Evolutionary conservation across 2,329 filamentous ascomycete genomes (phyloP), one percentile per base, ranked within the genome.

Genomic region (Monilinia vaccinii-corymbosi): DNA sequence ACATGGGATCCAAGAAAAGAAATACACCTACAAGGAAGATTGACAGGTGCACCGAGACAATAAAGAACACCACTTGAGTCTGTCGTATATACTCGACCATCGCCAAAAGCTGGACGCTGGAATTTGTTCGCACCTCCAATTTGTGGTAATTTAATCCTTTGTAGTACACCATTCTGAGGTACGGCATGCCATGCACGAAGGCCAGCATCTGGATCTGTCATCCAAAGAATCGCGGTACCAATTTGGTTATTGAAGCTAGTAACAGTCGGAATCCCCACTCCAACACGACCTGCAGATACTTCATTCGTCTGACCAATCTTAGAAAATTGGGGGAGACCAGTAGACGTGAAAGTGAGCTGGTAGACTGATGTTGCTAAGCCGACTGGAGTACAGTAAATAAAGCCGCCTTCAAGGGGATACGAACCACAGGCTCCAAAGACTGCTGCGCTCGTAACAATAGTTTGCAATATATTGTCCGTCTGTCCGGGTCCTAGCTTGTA

Each of bases 391-490:
- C 73, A 67, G 49, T 77, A 77, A 61, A 77, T 73, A 51, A 73
- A 77, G 13, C 75, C 75, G 23, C 75, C 75, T 63, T 76, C 75
- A 1, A 72, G 63, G 1, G 75, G 75, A 60, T 76, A 77, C 13
- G 73, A 74, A 14, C 73, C 75, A 23, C 68, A 66, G 16, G 71
- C 73, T 28, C 72, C 73, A 58, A 73, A 75, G 10, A 75, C 67
- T 1, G 73, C 70, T 18, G 69, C 67, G 3, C 67, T 66, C 10
- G 70, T 71, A 38, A 68, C 64, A 31, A 74, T 71, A 2, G 71
- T 73, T 62, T 76, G 74, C 23, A 77, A 58, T 21, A 74, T 65
- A 11, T 69, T 70, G 62, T 77, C 75, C 0, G 69, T 71, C 55
- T 69, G 70, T 23, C 69, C 71, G 7, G 70, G 59, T 4, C 74